These are phyloP conservation scores for Cladosporium austrohemisphaericum DNA, from an alignment of 2,329 filamentous ascomycete species.

Conservation along the genomic window DNA sequence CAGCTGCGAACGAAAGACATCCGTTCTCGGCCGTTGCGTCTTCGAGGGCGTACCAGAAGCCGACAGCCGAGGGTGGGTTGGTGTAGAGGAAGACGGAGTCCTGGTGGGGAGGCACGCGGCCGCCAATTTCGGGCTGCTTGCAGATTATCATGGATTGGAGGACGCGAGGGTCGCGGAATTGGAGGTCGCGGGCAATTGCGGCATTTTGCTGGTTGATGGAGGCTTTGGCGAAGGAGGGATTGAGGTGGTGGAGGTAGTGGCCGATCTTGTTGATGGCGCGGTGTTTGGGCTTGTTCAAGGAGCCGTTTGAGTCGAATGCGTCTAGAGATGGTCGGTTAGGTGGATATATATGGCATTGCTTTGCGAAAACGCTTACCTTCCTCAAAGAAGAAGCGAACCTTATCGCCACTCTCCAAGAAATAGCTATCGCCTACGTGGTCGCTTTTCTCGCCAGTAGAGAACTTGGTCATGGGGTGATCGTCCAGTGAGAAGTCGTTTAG, in stretches of 20 bases:
- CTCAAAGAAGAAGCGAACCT: constrained; percentile 96
- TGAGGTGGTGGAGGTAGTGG: constrained; percentile 48
- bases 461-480: constrained; percentile 87
- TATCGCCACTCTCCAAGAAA: constrained; percentile 85
- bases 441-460: constrained; percentile 72
- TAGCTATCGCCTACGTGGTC: constrained; percentile 94
- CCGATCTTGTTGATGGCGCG: constrained; percentile 72
- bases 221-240: constrained; percentile 46
- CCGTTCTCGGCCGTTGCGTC: constrained; percentile 85
- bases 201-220: constrained; percentile 54
- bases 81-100: constrained; percentile 93
- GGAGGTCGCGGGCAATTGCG: constrained; percentile 66
- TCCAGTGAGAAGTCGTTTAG: constrained; percentile 73
- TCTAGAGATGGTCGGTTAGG: too few relatives aligned
- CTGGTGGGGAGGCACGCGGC: constrained; percentile 84
- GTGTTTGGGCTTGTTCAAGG: constrained; percentile 72
- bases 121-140: constrained; percentile 96
- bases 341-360: background rate
- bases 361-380: constrained; percentile 57
- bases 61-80: constrained; percentile 79
- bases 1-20: constrained; percentile 79
- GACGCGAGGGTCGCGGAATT: constrained; percentile 70
- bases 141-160: constrained; percentile 98
- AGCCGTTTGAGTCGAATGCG: constrained; percentile 66
- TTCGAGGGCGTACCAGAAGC: constrained; percentile 96